These are phyloP conservation scores for Solanum arcanum DNA, from an alignment of 257 asterid genomes.

Conservation along the genomic window DNA sequence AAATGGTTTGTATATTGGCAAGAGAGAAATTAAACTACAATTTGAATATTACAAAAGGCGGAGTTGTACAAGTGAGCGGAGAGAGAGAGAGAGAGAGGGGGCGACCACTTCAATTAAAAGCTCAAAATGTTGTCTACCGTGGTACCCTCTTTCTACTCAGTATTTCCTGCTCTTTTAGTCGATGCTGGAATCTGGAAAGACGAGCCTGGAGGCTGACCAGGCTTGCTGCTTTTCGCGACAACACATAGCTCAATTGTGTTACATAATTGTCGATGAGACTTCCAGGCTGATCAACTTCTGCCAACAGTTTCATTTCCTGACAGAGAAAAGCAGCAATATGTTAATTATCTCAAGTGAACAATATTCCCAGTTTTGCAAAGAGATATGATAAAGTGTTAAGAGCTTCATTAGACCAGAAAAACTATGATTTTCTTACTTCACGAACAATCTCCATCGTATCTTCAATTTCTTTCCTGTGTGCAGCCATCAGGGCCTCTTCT, in stretches of 20 bases:
- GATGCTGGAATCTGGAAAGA: slow-evolving; percentile 95
- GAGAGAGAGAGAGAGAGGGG: not conserved
- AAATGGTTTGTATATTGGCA: not conserved
- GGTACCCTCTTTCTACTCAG: slow-evolving; percentile 84
- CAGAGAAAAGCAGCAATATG: not conserved
- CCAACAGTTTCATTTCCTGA: slow-evolving; percentile 97
- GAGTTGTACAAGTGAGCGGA: not conserved
- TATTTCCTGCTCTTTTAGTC: slow-evolving; percentile 91
- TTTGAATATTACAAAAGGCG: not conserved
- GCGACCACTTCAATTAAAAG: not conserved
- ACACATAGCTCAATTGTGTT: slow-evolving; percentile 79
- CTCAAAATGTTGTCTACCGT: slow-evolving; percentile 22
- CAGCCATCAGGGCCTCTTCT: slow-evolving; percentile 93
- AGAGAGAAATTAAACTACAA: not conserved
- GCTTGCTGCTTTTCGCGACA: slow-evolving; percentile 95
- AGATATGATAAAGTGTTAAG: not conserved
- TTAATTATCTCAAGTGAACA: not conserved
- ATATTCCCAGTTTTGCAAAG: not conserved
- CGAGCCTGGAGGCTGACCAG: slow-evolving; percentile 97
- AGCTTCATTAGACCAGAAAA: not conserved
- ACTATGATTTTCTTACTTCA: slow-evolving; percentile 39
- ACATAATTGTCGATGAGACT: slow-evolving; percentile 89
- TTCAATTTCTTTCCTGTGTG: slow-evolving; percentile 94
- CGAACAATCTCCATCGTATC: slow-evolving; percentile 99
- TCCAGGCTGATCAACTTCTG: slow-evolving; percentile 98